A percentile compares a stretch with the other conserved stretches of the same genome.
These are phyloP conservation scores for Monotropa hypopitys DNA, from an alignment of 179 eudicot genomes.

Conservation along the genomic window DNA sequence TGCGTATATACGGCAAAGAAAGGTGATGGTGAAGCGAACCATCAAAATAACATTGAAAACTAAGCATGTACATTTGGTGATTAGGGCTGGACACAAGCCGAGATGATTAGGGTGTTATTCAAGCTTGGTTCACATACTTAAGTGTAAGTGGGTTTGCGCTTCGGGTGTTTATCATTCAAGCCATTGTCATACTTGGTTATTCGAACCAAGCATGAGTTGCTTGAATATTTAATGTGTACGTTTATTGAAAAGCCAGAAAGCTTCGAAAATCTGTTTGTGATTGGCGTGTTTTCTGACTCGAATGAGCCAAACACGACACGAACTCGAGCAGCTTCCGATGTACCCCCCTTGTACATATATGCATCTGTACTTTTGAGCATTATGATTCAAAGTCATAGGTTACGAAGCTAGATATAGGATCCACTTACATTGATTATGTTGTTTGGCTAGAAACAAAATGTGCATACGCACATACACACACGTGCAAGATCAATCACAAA, in stretches of 20 bases:
- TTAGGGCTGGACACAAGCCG: too few species aligned
- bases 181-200: too few species aligned
- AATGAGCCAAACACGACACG: background rate
- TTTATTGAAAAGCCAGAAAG: background rate
- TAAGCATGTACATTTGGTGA: background rate
- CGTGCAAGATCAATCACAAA: background rate
- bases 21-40: background rate
- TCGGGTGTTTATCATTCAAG: too few species aligned
- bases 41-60: background rate
- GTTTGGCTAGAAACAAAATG: background rate
- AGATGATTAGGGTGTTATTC: too few species aligned
- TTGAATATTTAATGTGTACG: background rate
- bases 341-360: background rate
- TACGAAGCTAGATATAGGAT: background rate
- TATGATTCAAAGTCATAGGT: background rate
- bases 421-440: background rate
- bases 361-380: background rate
- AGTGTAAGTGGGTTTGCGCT: too few species aligned
- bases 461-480: background rate
- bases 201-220: too few species aligned
- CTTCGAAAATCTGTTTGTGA: background rate
- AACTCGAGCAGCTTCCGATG: background rate
- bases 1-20: background rate
- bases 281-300: background rate
- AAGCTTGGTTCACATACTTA: too few species aligned